Evolutionary conservation across 2,329 filamentous ascomycete genomes (phyloP).

Genomic region (Colletotrichum abscissum): DNA sequence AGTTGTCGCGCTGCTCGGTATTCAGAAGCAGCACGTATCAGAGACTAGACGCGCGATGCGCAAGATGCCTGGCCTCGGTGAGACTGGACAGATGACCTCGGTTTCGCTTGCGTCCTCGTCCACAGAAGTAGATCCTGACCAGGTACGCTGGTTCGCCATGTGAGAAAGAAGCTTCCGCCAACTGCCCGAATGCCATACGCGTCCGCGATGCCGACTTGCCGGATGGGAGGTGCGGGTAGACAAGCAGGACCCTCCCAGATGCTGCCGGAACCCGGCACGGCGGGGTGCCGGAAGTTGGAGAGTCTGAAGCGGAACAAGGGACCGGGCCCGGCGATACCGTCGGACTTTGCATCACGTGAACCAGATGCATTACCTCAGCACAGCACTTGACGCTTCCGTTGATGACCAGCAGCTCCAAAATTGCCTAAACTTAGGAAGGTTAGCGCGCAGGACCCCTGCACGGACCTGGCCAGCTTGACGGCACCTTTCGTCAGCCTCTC

Average conservation of each 20-base stretch:
- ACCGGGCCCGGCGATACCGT: not conserved
- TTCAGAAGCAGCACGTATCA: not conserved
- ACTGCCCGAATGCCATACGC: not conserved
- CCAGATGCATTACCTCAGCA: not conserved
- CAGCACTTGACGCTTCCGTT: not conserved
- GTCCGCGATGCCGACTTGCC: not conserved
- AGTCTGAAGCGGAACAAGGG: not conserved
- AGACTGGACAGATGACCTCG: not conserved
- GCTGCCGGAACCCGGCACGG: not conserved
- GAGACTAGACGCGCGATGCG: not conserved
- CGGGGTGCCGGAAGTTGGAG: not conserved
- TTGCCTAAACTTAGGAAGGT: not conserved
- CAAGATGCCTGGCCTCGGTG: not conserved
- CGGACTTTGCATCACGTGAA: slow-evolving; percentile 14
- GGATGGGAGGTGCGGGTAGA: not conserved
- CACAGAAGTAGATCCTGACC: not conserved
- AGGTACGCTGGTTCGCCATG: not conserved
- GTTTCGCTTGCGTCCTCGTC: not conserved
- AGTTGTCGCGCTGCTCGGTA: not conserved
- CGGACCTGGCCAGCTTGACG: slow-evolving; percentile 31
- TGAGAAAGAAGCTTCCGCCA: not conserved
- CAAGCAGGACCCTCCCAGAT: not conserved
- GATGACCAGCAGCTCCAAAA: slow-evolving; percentile 1
- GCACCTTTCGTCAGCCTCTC: slow-evolving; percentile 38
- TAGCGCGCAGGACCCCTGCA: slow-evolving; percentile 23